Evolutionary conservation across 1,284 basidiomycete species (phyloP).

Genomic region (Anthracocystis setariae): DNA sequence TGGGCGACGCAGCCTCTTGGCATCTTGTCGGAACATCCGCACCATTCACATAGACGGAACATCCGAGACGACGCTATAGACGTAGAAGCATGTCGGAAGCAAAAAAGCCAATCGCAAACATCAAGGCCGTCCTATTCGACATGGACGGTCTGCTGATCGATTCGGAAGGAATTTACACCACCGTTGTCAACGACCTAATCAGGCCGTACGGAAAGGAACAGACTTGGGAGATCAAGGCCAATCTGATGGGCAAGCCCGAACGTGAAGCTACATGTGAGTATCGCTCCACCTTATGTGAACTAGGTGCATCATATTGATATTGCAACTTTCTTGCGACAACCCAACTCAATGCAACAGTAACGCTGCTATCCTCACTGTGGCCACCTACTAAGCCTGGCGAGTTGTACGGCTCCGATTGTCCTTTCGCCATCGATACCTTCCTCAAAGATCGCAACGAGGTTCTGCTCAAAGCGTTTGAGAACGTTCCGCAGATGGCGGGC

Average conservation of each 20-base stretch:
- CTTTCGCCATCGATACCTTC: slow-evolving; percentile 64
- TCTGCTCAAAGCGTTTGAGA: slow-evolving; percentile 59
- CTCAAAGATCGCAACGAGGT: slow-evolving; percentile 58
- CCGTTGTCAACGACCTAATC: slow-evolving; percentile 66
- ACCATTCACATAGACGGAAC: slow-evolving; percentile 4
- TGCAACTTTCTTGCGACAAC: neutral
- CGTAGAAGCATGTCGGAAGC: slow-evolving; percentile 4
- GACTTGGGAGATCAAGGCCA: slow-evolving; percentile 67
- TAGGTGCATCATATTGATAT: neutral
- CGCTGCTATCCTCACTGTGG: slow-evolving; percentile 61
- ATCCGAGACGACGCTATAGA: neutral
- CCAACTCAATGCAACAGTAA: slow-evolving; percentile 22
- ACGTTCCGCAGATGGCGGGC: slow-evolving; percentile 65
- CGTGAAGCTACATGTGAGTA: slow-evolving; percentile 57
- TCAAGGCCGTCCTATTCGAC: slow-evolving; percentile 59
- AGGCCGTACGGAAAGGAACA: slow-evolving; percentile 66
- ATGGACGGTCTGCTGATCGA: slow-evolving; percentile 68
- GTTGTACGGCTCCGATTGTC: slow-evolving; percentile 56
- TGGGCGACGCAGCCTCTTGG: too few relatives aligned
- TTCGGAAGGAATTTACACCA: slow-evolving; percentile 66
- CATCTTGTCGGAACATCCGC: neutral
- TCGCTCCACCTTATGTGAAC: neutral
- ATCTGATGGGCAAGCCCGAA: slow-evolving; percentile 67
- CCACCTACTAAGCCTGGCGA: slow-evolving; percentile 48
- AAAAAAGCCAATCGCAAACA: slow-evolving; percentile 40